Percentiles rank a stretch among this genome's conserved stretches.
These are phyloP conservation scores for Neoconidiobolus thromboides DNA, from an alignment of 371 early-diverging fungal species.

Conservation along the genomic window DNA sequence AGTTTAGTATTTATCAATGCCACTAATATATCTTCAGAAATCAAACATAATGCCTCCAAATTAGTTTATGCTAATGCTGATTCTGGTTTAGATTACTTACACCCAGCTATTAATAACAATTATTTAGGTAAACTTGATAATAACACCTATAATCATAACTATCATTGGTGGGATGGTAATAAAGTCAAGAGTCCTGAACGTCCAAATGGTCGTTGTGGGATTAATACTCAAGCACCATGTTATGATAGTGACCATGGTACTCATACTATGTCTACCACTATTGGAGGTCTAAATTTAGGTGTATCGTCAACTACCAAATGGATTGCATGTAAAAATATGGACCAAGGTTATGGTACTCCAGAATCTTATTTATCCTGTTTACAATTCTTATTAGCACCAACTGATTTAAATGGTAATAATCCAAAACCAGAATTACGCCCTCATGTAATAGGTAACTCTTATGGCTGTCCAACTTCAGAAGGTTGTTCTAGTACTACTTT, in stretches of 20 bases:
- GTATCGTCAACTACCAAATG: background rate
- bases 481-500: background rate
- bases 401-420: background rate
- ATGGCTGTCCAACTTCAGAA: background rate
- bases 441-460: background rate
- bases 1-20: background rate
- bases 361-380: background rate
- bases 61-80: background rate
- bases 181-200: background rate
- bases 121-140: background rate
- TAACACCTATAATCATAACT: background rate
- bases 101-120: background rate
- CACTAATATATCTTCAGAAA: background rate
- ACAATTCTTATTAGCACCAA: background rate
- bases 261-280: background rate
- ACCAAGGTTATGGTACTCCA: background rate
- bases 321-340: constrained; percentile 6
- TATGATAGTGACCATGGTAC: constrained; percentile 1
- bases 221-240: background rate
- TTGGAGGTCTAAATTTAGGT: background rate
- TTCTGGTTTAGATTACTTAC: background rate
- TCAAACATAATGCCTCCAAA: background rate
- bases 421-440: background rate
- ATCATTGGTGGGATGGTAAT: constrained; percentile 4
- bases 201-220: background rate